Evolutionary conservation across 2,329 filamentous ascomycete genomes (phyloP).

Genomic region (Aspergillus clavatus): DNA sequence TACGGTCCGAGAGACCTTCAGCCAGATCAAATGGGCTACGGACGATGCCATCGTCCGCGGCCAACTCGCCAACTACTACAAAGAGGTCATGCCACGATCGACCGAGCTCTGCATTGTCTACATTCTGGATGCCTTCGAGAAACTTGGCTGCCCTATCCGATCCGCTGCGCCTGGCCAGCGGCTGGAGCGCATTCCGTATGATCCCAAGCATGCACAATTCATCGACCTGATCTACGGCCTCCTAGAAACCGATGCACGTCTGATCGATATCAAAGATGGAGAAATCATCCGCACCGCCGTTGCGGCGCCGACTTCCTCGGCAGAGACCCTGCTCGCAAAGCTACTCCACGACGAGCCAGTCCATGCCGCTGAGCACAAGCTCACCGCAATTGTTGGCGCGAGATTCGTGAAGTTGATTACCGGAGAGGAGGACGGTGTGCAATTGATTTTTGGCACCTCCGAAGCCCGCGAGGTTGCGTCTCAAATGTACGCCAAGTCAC

Average conservation of each 20-base stretch:
- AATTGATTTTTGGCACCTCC: slow-evolving; percentile 35
- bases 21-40: slow-evolving; percentile 17
- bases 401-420: slow-evolving; percentile 10
- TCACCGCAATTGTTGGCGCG: slow-evolving; percentile 9
- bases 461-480: slow-evolving; percentile 32
- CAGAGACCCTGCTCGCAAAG: slow-evolving; percentile 21
- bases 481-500: slow-evolving; percentile 32
- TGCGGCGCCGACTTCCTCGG: slow-evolving; percentile 15
- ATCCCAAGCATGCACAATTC: slow-evolving; percentile 24
- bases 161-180: slow-evolving; percentile 17
- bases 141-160: slow-evolving; percentile 25
- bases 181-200: slow-evolving; percentile 18
- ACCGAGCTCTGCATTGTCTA: slow-evolving; percentile 18
- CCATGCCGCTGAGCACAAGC: slow-evolving; percentile 18
- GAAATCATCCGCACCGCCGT: slow-evolving; percentile 26
- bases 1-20: slow-evolving; percentile 22
- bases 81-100: slow-evolving; percentile 19
- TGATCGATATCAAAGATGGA: slow-evolving; percentile 24
- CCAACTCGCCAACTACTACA: slow-evolving; percentile 15
- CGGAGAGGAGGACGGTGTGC: slow-evolving; percentile 34
- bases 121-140: slow-evolving; percentile 30
- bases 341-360: slow-evolving; percentile 23
- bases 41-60: neutral
- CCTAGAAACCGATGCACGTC: slow-evolving; percentile 26
- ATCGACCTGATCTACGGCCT: slow-evolving; percentile 29